Evolutionary conservation across 2,329 filamentous ascomycete species (phyloP), one percentile per base, ranked within the genome.

Genomic region (Colletotrichum euphorbiae): DNA sequence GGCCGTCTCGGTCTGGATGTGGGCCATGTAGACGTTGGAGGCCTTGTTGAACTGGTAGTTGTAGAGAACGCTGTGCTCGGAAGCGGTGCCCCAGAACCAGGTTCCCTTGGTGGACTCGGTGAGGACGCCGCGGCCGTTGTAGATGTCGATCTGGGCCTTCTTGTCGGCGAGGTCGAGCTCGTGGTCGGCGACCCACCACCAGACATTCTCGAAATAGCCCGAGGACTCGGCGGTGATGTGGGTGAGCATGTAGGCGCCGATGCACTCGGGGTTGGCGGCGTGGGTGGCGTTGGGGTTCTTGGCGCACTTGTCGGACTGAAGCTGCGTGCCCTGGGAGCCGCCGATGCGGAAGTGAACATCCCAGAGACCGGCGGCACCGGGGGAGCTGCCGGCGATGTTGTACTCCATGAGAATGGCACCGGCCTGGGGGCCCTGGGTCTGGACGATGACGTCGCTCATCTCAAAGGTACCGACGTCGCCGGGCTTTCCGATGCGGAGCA

Each of bases 311-410:
- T 93, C 86, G 17, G 90, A 91, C 80, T 97, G 93, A 15, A 98
- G 87, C 71, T 92, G 81, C 31, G 94, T 97, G 69, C 95, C 95
- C 4, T 92, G 90, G 62, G 91, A 90, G 48, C 96, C 96, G 74
- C 94, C 95, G 73, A 99, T 88, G 75, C 96, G 93, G 81, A 96
- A 91, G 83, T 99, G 96, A n/a, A 94, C 90, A 75, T 99, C 96
- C 93, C 94, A 99, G 80, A 98, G 90, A 70, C 89, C 95, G 19
- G 90, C 90, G 1, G 89, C 87, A 52, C 93, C 93, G 66, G 90
- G 85, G 62, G 79, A 84, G 72, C 85, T 77, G 40, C 89, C 90
- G 48, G 88, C 89, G 46, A 97, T 83, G 80, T 98, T 98, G 92
- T 93, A 98, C 78, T 98, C 88, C 82, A 98, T 89, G 76, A 98